A percentile compares a stretch with the other conserved stretches of the same genome.
Evolutionary conservation across 257 asterid species (phyloP).

Genomic region (Thymus mandschuricus): DNA sequence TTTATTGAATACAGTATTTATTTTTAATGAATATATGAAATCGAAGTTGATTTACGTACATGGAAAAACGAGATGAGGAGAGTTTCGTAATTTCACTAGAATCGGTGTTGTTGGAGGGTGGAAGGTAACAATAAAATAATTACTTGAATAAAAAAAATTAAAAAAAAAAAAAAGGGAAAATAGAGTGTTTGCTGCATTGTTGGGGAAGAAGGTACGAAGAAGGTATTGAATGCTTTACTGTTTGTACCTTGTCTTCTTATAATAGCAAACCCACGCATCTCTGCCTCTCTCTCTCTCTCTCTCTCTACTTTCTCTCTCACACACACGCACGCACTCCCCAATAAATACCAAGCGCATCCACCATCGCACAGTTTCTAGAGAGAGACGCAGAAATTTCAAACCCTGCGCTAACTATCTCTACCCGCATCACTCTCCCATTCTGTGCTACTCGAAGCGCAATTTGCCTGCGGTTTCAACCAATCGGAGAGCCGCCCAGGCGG

Average conservation of each 20-base stretch:
- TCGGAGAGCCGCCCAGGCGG: slow-evolving; percentile 37
- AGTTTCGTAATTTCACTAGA: background rate
- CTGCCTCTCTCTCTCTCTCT: background rate
- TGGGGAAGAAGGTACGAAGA: slow-evolving; percentile 36
- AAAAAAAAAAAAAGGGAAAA: background rate
- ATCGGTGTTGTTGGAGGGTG: slow-evolving; percentile 20
- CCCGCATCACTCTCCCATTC: background rate
- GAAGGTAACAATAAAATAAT: background rate
- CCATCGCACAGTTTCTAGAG: slow-evolving; percentile 18
- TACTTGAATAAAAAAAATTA: background rate
- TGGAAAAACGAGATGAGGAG: background rate
- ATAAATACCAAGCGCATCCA: slow-evolving; percentile 24
- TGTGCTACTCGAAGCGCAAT: background rate
- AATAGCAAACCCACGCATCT: slow-evolving; percentile 21
- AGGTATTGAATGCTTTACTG: slow-evolving; percentile 29
- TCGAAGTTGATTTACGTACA: no score
- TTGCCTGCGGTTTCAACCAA: slow-evolving; percentile 26
- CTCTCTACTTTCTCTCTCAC: background rate
- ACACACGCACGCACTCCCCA: slow-evolving; percentile 9
- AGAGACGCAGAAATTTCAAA: slow-evolving; percentile 27
- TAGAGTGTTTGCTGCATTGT: background rate
- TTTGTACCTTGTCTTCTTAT: slow-evolving; percentile 31
- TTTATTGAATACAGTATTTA: no score
- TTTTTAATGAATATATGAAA: no score
- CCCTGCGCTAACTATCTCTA: slow-evolving; percentile 19